Evolutionary conservation across 768 basidiomycete genomes (phyloP).

Genomic region (Lanmaoa pseudosensibilis): DNA sequence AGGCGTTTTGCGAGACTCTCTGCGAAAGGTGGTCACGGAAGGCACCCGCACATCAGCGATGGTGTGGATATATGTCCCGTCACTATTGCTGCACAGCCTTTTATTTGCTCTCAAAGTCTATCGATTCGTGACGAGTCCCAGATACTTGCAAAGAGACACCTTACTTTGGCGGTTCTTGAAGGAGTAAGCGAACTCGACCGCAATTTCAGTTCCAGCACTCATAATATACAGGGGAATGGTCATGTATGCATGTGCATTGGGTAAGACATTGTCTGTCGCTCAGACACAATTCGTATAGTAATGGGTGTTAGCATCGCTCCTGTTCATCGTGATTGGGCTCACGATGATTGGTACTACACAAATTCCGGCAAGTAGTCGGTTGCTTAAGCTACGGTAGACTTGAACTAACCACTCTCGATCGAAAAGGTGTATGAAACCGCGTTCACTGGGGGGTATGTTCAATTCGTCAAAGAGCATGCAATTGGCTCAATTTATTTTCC

Average conservation of each 20-base stretch:
- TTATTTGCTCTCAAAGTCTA: constrained; percentile 18
- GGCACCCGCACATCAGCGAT: not conserved
- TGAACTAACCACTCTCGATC: not conserved
- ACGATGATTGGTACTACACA: not conserved
- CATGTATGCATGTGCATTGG: constrained; percentile 22
- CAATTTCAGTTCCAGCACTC: not conserved
- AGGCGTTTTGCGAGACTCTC: no score
- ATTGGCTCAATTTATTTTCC: not conserved
- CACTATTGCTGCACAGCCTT: constrained; percentile 13
- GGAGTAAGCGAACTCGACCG: constrained; percentile 10
- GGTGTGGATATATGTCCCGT: constrained; percentile 13
- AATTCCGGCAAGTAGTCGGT: constrained; percentile 7
- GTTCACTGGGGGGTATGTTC: constrained; percentile 10
- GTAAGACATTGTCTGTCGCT: not conserved
- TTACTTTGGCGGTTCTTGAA: constrained; percentile 18
- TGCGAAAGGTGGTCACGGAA: no score
- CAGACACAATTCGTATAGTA: not conserved
- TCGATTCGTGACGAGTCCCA: constrained; percentile 8
- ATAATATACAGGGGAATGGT: constrained; percentile 20
- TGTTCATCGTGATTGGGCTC: constrained; percentile 15
- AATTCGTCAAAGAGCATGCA: not conserved
- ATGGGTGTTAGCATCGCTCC: constrained; percentile 13
- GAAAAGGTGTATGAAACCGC: constrained; percentile 12
- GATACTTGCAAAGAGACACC: constrained; percentile 1
- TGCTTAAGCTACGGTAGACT: not conserved